Conservation (phyloP, 2,329 filamentous ascomycete genomes). For the Anisogramma anomala region DNA sequence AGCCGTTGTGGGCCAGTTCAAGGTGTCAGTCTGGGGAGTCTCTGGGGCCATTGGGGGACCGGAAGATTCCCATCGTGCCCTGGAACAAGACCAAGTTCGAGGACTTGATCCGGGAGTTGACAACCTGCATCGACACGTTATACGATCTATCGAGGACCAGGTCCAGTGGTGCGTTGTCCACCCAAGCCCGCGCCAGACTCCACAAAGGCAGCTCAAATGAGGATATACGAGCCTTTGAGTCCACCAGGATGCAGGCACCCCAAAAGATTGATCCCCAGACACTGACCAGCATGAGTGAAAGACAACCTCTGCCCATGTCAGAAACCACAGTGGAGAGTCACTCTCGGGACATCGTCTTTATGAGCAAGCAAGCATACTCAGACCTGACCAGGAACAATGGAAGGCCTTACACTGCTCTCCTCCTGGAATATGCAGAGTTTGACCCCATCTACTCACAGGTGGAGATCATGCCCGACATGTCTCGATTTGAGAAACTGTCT, state of each 20-base stretch:
- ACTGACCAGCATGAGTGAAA: constrained; percentile 36
- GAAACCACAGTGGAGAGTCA: constrained; percentile 23
- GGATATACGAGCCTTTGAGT: constrained; percentile 42
- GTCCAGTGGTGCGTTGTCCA: constrained; percentile 30
- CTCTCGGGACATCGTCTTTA: constrained; percentile 36
- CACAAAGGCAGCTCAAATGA: constrained; percentile 30
- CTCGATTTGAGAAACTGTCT: constrained; percentile 52
- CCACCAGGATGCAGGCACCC: constrained; percentile 49
- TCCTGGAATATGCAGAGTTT: constrained; percentile 61
- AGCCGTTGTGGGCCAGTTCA: constrained; percentile 56
- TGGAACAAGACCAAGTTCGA: constrained; percentile 66
- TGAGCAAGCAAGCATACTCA: constrained; percentile 40
- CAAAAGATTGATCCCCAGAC: constrained; percentile 45
- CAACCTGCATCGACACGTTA: constrained; percentile 66
- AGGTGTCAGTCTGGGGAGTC: constrained; percentile 33
- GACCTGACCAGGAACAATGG: constrained; percentile 33
- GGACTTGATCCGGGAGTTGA: constrained; percentile 62
- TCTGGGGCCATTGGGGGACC: constrained; percentile 31
- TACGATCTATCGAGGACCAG: constrained; percentile 64
- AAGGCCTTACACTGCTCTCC: constrained; percentile 41
- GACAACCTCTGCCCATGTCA: constrained; percentile 29
- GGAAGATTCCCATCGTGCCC: constrained; percentile 44
- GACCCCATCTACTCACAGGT: constrained; percentile 51
- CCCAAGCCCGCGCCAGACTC: constrained; percentile 22
- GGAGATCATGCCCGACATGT: constrained; percentile 53